Conservation (phyloP, 371 early-diverging fungal species). For the Rhizopus delemar region DNA sequence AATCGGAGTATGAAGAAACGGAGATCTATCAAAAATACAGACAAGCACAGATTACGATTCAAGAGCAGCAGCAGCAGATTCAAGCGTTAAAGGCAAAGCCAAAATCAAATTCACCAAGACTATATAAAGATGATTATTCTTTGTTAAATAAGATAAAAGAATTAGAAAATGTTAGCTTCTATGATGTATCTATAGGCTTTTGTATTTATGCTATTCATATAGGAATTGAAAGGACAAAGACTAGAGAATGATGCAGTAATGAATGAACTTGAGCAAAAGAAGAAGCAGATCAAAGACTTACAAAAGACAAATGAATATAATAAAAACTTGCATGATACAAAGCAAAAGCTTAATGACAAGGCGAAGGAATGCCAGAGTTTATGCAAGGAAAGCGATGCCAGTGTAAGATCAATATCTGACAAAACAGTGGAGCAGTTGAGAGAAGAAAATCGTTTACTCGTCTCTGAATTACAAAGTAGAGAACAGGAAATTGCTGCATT, state of each 20-base stretch:
- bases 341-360: constrained; percentile 33
- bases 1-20: constrained; percentile 1
- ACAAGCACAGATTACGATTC: constrained; percentile 37
- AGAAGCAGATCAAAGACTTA: constrained; percentile 36
- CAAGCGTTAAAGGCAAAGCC: background rate
- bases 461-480: constrained; percentile 28
- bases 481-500: constrained; percentile 37
- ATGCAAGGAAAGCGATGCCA: constrained; percentile 23
- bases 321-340: constrained; percentile 26
- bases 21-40: constrained; percentile 15
- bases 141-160: background rate
- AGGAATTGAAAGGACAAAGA: constrained; percentile 24
- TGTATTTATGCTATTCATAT: background rate
- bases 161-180: background rate
- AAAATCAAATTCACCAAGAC: background rate
- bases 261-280: constrained; percentile 35
- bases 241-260: constrained; percentile 32
- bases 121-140: background rate
- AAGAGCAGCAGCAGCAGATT: constrained; percentile 29
- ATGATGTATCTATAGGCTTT: background rate
- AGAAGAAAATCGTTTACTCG: constrained; percentile 21
- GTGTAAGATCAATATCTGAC: constrained; percentile 9
- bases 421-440: constrained; percentile 14
- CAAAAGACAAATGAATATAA: constrained; percentile 28
- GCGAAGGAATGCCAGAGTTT: constrained; percentile 29